phyloP scores from a whole-genome alignment of 2,329 filamentous ascomycete species.

The Arthrobotrys sphaeroides region DNA sequence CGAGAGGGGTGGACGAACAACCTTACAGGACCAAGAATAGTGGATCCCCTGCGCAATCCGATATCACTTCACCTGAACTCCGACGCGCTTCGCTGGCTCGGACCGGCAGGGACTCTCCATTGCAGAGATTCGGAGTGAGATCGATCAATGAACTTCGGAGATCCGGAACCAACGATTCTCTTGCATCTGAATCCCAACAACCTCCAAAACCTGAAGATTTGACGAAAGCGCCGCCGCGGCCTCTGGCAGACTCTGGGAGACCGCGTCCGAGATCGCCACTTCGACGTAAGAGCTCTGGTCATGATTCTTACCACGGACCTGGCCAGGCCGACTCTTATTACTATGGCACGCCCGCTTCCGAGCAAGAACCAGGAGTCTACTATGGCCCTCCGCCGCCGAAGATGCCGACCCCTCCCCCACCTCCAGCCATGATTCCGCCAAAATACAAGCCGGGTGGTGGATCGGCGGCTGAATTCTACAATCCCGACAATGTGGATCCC shows the following conservation, averaged over 20 bases:
- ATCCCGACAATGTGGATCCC: slow-evolving; percentile 40
- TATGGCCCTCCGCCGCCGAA: slow-evolving; percentile 48
- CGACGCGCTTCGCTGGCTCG: slow-evolving; percentile 25
- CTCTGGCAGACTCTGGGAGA: background rate
- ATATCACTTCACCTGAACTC: slow-evolving; percentile 35
- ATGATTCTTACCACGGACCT: slow-evolving; percentile 38
- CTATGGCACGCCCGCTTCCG: slow-evolving; percentile 23
- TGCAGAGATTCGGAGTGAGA: slow-evolving; percentile 33
- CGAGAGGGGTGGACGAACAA: slow-evolving; percentile 25
- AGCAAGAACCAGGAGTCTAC: slow-evolving; percentile 44
- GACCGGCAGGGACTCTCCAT: slow-evolving; percentile 38
- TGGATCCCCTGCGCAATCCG: slow-evolving; percentile 38
- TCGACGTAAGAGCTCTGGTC: slow-evolving; percentile 36
- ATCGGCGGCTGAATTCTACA: slow-evolving; percentile 43
- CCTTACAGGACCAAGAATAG: slow-evolving; percentile 30
- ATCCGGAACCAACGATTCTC: background rate
- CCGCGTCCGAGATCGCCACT: slow-evolving; percentile 22
- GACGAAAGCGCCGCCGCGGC: slow-evolving; percentile 10
- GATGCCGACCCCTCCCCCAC: slow-evolving; percentile 50
- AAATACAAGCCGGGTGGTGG: slow-evolving; percentile 51
- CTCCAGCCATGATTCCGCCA: slow-evolving; percentile 40
- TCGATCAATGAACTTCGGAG: slow-evolving; percentile 24
- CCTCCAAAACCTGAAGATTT: slow-evolving; percentile 2
- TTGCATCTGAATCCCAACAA: background rate
- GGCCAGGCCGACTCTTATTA: slow-evolving; percentile 37